phyloP scores from a whole-genome alignment of 148 eudicot species.

The Oxyria digyna region DNA sequence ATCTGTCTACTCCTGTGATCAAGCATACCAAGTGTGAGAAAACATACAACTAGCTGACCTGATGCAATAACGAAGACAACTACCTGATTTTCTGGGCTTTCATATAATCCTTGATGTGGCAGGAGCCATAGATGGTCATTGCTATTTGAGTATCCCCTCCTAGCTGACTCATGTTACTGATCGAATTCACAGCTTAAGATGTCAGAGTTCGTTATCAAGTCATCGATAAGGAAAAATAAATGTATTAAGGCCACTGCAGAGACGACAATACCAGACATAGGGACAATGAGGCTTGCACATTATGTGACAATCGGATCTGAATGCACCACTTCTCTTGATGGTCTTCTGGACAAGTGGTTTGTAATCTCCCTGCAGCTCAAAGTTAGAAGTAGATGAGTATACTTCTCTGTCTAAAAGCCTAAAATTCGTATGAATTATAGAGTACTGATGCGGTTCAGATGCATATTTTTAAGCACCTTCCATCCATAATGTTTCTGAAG shows the following conservation, averaged over 20 bases:
- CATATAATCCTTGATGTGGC: constrained; percentile 59
- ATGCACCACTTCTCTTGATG: constrained; percentile 60
- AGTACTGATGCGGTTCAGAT: no score
- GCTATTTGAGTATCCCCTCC: constrained; percentile 85
- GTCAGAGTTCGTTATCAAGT: background rate
- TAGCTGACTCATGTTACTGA: constrained; percentile 36
- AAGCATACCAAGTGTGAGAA: background rate
- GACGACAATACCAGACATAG: constrained; percentile 84
- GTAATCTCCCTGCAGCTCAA: constrained; percentile 39
- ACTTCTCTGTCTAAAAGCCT: no score
- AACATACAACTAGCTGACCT: no score
- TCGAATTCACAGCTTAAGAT: background rate
- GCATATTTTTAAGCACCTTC: constrained; percentile 42
- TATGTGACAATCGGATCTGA: constrained; percentile 85
- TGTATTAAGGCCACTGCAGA: constrained; percentile 49
- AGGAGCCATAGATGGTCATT: constrained; percentile 63
- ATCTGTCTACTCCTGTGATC: no score
- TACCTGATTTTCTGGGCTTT: constrained; percentile 94
- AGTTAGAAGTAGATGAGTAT: no score
- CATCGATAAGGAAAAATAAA: no score
- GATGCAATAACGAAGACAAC: no score
- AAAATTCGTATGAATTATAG: no score
- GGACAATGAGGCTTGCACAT: constrained; percentile 89
- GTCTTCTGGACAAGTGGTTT: constrained; percentile 44
- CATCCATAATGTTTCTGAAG: constrained; percentile 63